Conservation (phyloP, 192 early-diverging fungal species). For the Backusella sp. region DNA sequence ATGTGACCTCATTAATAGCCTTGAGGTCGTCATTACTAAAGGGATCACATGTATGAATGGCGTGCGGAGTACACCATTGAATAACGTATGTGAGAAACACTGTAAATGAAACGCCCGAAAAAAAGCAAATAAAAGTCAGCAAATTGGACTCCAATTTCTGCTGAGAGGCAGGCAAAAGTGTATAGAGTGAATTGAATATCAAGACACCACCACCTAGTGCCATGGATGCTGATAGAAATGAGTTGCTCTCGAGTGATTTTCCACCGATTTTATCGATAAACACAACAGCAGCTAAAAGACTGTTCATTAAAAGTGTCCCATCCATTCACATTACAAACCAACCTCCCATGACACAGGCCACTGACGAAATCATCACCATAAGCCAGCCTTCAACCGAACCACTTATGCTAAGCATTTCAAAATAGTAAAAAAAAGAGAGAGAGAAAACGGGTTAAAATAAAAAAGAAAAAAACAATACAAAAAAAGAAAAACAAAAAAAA, state of each 20-base stretch:
- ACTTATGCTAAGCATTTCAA: neutral
- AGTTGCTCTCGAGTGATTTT: neutral
- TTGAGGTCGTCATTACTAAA: neutral
- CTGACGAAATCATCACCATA: slow-evolving; percentile 22
- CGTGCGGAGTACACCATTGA: slow-evolving; percentile 23
- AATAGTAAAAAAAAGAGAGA: neutral
- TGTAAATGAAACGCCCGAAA: slow-evolving; percentile 24
- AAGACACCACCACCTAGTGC: slow-evolving; percentile 29
- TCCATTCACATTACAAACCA: no score
- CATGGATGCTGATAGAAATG: slow-evolving; percentile 25
- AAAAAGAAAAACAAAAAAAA: neutral
- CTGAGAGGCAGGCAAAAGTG: slow-evolving; percentile 27
- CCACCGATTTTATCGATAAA: slow-evolving; percentile 22
- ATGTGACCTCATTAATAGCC: slow-evolving; percentile 5
- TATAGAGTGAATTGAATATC: slow-evolving; percentile 29
- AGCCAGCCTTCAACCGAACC: slow-evolving; percentile 27
- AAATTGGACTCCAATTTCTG: slow-evolving; percentile 12
- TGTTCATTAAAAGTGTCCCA: no score
- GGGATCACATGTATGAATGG: slow-evolving; percentile 26
- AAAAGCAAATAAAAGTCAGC: slow-evolving; percentile 19
- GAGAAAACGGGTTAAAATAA: neutral
- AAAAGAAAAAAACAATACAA: neutral
- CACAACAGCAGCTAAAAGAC: slow-evolving; percentile 19
- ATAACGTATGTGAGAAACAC: slow-evolving; percentile 24
- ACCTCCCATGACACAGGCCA: slow-evolving; percentile 35